phyloP scores from a whole-genome alignment of 768 basidiomycete species.

The Agaricus sinodeliciosus region DNA sequence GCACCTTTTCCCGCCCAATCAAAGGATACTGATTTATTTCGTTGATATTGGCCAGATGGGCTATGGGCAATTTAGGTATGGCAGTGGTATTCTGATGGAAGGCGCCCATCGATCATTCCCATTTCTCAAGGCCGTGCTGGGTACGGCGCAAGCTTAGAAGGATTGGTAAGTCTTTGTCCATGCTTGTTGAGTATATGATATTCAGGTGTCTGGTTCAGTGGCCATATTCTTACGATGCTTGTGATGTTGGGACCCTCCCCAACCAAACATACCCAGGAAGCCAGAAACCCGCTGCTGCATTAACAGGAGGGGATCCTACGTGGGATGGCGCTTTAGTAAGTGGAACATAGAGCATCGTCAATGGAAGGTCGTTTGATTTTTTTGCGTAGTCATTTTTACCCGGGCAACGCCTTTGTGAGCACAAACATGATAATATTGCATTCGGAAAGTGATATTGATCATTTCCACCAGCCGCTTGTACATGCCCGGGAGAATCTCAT shows the following conservation, averaged over 20 bases:
- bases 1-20: background rate
- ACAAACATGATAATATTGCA: background rate
- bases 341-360: background rate
- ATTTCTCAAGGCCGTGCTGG: slow-evolving; percentile 50
- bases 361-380: background rate
- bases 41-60: slow-evolving; percentile 26
- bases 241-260: slow-evolving; percentile 74
- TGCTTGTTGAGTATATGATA: background rate
- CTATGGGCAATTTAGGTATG: slow-evolving; percentile 48
- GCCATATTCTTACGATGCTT: slow-evolving; percentile 69
- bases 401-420: slow-evolving; percentile 42
- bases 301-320: slow-evolving; percentile 32
- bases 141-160: slow-evolving; percentile 65
- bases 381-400: slow-evolving; percentile 57
- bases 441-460: background rate
- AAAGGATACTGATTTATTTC: background rate
- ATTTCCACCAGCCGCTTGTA: slow-evolving; percentile 26
- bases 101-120: slow-evolving; percentile 14
- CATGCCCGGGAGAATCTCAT: slow-evolving; percentile 37
- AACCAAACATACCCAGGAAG: slow-evolving; percentile 74
- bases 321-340: slow-evolving; percentile 34
- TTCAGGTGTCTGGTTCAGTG: slow-evolving; percentile 28
- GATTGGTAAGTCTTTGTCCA: slow-evolving; percentile 38
- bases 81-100: slow-evolving; percentile 14
- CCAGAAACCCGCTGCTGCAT: slow-evolving; percentile 41